Evolutionary conservation across 2,329 filamentous ascomycete species (phyloP).

Genomic region (Sclerotinia glacialis): DNA sequence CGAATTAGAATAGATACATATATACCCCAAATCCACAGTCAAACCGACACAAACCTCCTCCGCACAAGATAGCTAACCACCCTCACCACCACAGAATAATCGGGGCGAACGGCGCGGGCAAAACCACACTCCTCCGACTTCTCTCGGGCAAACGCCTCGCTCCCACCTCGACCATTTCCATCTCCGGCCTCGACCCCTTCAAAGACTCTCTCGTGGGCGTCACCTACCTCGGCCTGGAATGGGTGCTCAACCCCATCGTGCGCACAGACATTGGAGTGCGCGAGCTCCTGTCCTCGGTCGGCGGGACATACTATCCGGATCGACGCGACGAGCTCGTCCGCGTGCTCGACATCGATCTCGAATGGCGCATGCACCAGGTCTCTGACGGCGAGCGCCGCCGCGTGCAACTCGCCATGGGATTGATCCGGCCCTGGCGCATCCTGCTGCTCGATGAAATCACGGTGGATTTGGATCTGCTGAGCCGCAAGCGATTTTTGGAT

Average conservation of each 20-base stretch:
- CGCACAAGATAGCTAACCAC: slow-evolving; percentile 54
- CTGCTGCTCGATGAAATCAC: slow-evolving; percentile 94
- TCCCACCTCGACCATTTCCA: slow-evolving; percentile 68
- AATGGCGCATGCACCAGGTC: slow-evolving; percentile 95
- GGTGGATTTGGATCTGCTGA: slow-evolving; percentile 88
- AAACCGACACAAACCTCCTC: not conserved
- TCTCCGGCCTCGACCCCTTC: slow-evolving; percentile 89
- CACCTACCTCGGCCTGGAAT: slow-evolving; percentile 95
- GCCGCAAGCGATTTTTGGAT: slow-evolving; percentile 75
- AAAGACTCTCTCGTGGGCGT: slow-evolving; percentile 86
- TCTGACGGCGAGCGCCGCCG: slow-evolving; percentile 87
- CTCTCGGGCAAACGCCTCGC: slow-evolving; percentile 93
- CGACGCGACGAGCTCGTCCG: slow-evolving; percentile 81
- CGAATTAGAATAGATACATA: not conserved
- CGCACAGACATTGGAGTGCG: slow-evolving; percentile 90
- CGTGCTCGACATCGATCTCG: slow-evolving; percentile 87
- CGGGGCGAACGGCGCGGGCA: slow-evolving; percentile 94
- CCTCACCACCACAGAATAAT: slow-evolving; percentile 69
- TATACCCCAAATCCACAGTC: not conserved
- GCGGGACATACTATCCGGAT: slow-evolving; percentile 76
- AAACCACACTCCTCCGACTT: slow-evolving; percentile 89
- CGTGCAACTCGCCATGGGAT: slow-evolving; percentile 94
- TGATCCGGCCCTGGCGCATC: slow-evolving; percentile 87
- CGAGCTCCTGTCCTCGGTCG: slow-evolving; percentile 80
- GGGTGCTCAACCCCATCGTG: slow-evolving; percentile 96